Evolutionary conservation across 1,284 basidiomycete species (phyloP), one percentile per base, ranked within the genome.

Genomic region (Leccinum fallax): DNA sequence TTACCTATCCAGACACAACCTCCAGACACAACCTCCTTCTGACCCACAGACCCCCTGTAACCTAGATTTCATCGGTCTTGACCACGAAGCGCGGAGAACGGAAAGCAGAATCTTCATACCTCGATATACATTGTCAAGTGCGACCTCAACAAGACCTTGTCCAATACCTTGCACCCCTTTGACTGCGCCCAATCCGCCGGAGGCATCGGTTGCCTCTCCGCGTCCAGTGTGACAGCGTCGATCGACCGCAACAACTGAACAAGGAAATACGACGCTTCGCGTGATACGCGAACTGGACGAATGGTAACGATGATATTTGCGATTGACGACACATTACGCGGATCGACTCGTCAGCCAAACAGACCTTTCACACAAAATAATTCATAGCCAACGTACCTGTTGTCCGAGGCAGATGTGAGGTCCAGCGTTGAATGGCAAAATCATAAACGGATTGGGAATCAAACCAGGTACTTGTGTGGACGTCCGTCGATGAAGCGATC

Each of bases 41-140:
- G 2, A 74, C 63, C 70, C 71, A 71, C n/a, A 74, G 16, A n/a
- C 70, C 69, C 48, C 68, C 69, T 74, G 15, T 10, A 10, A 4
- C 19, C 10, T 5, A n/a, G 6, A 8, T 3, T 10, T 19, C 36
- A 30, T 48, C 21, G 19, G 43, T 46, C 43, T 46, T 19, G 24
- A 32, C 5, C 9, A 32, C 30, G 26, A 21, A 5, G 3, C 4
- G 9, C 15, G 6, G 53, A 5, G 1, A 9, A 21, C 10, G 4
- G 15, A 30, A 2, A 48, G 15, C 19, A 7, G 16, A 24, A 13
- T 15, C 46, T 24, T 16, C 70, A 4, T 63, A 72, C 73, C 60
- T 77, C 63, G 16, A 76, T 70, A 68, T 83, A 85, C 77, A 85
- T 74, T 1, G 84, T 87, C 64, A 87, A 66, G 66, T 86, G 83